Evolutionary conservation across 2,329 filamentous ascomycete species (phyloP), one percentile per base, ranked within the genome.

Genomic region (Zalaria sp.): DNA sequence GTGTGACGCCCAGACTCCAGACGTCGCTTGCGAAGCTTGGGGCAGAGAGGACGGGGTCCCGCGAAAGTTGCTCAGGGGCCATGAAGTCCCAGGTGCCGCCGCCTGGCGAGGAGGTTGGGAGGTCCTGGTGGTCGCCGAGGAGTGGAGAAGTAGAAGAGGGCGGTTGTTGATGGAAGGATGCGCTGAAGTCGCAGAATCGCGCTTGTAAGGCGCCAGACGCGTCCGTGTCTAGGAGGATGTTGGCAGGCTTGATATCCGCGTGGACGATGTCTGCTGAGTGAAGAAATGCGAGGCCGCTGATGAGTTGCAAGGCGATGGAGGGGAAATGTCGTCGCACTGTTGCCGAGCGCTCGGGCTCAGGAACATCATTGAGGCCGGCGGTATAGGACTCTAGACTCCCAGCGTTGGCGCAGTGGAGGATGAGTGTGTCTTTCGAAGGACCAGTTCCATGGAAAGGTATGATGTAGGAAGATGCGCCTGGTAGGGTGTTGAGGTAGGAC

Each of bases 211-310:
- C 46, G 29, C 46, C 41, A 28, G 50, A 46, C 34, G 49, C 44
- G 9, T 53, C 48, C 42, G 54, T 45, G 41, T 46, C 50, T 39
- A 66, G 50, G 31, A 70, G 57, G 36, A 70, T 59, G 50, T 70
- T 70, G 2, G 57, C 58, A 1, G 67, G 65, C 50, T 70, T 70
- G 53, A 69, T 61, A 43, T 70, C 67, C 4, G 62, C 66, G 43
- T 65, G 61, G 2, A 65, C 56, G 38, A 66, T 59, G 25, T 54
- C 55, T 26, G 58, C 55, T 5, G 51, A 43, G 42, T 65, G 59
- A 42, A 70, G 48, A 57, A 65, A 68, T 3, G 55, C 55, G 3
- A 70, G 53, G 18, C 62, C 63, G 32, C 52, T 50, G 27, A 67
- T 53, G 5, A 69, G 56, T 31, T 60, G 51, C 25, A 51, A 45